Base-by-base conservation (phyloP, 305 asterid genomes). In the Lippia alba region DNA sequence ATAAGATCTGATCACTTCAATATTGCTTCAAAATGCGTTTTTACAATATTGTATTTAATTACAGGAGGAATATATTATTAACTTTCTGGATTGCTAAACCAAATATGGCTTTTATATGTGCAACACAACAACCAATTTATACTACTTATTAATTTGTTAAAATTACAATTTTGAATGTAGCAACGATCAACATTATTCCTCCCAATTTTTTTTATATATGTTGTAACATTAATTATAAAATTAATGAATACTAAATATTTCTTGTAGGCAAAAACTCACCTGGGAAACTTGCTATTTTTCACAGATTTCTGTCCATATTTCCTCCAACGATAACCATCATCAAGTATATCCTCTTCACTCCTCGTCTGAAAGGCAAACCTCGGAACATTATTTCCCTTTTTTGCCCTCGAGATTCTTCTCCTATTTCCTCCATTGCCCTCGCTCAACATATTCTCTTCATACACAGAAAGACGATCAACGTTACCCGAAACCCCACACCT, bases 241-340 rank as follows among this genome's bases (percentile, higher is more conserved):
- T 36, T 4, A 36, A 36, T 36, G 6, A 36, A 8, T 2, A 36
- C 41, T 36, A 36, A 36, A 36, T 24, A 36, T 36, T 36, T 36
- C 9, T 2, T 36, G 8, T 2, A 34, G 40, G 40, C 40, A 6
- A 6, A 33, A 3, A 1, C 63, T 53, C 40, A 87, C 93, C 90
- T 80, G 12, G 93, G 90, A 33, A 67, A 83, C 16, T 64, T 83
- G 83, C 81, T 87, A 48, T 87, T 82, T 72, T 87, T 87, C 61
- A 87, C 89, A 56, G 91, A 66, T 71, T 87, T 87, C 61, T 87
- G 94, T 4, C 94, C 91, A 57, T 87, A 87, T 62, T 87, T 87
- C 69, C 94, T 85, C 91, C 94, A 87, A 4, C 89, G 85, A 69
- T 74, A 87, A 3, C 94, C 94, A 81, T 87, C 94, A 64, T 87